These are phyloP conservation scores for barrel medic (Medicago truncatula) DNA, from an alignment of 306 rosid genomes.

Conservation along the genomic window DNA sequence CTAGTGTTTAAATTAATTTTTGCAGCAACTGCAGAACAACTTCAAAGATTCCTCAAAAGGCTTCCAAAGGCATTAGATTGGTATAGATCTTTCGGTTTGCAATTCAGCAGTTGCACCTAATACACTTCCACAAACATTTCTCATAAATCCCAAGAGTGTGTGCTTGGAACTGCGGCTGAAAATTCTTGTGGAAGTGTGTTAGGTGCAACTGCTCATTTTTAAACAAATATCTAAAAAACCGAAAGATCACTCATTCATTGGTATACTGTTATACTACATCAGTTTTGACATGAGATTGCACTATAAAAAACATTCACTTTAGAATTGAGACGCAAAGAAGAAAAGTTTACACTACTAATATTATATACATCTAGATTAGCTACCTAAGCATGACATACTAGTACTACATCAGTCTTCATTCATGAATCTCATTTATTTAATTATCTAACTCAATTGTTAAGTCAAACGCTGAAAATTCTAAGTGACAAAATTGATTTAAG, in stretches of 20 bases:
- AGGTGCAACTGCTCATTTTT: too few species aligned
- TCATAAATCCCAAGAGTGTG: neutral
- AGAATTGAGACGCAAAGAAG: conserved; percentile 16
- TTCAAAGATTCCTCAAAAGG: neutral
- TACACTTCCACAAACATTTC: conserved; percentile 5
- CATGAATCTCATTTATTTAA: neutral
- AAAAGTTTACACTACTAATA: conserved; percentile 1
- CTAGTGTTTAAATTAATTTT: neutral
- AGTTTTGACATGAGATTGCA: conserved; percentile 15
- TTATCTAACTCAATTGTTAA: neutral
- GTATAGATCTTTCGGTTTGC: too few species aligned
- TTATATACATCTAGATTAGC: neutral
- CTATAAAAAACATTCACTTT: conserved; percentile 15
- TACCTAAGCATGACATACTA: conserved; percentile 7
- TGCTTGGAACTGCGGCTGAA: neutral
- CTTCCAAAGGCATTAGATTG: too few species aligned
- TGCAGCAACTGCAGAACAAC: neutral
- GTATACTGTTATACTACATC: conserved; percentile 6
- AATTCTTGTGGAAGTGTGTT: too few species aligned
- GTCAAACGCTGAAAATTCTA: conserved; percentile 9
- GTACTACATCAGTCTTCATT: neutral
- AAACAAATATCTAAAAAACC: neutral
- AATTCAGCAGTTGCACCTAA: neutral
- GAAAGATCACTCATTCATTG: neutral
- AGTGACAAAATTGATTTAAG: conserved; percentile 32